Evolutionary conservation across 176 grass and related monocot species (phyloP).

Genomic region (Zea mays): Zm-B73-REFERENCE-NAM-5.0 NC_050103.1:7346501-7347000

Average conservation of each 20-base stretch:
- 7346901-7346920: conserved; percentile 35
- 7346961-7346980: conserved; percentile 24
- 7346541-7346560: background rate
- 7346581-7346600: conserved; percentile 81
- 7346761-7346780: conserved; percentile 1
- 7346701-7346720: background rate
- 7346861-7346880: conserved; percentile 25
- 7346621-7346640: conserved; percentile 74
- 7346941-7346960: conserved; percentile 14
- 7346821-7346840: conserved; percentile 59
- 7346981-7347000: conserved; percentile 45
- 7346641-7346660: conserved; percentile 82
- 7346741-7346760: background rate
- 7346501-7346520: too few species aligned
- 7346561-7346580: conserved; percentile 50
- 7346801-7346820: background rate
- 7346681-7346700: background rate
- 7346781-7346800: background rate
- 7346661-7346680: conserved; percentile 59
- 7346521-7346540: too few species aligned
- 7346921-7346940: conserved; percentile 24
- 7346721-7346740: background rate
- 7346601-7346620: conserved; percentile 92
- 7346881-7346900: conserved; percentile 38
- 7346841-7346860: conserved; percentile 22